Conservation (phyloP, 1,139 yeast species). For the Candida tropicalis region DNA sequence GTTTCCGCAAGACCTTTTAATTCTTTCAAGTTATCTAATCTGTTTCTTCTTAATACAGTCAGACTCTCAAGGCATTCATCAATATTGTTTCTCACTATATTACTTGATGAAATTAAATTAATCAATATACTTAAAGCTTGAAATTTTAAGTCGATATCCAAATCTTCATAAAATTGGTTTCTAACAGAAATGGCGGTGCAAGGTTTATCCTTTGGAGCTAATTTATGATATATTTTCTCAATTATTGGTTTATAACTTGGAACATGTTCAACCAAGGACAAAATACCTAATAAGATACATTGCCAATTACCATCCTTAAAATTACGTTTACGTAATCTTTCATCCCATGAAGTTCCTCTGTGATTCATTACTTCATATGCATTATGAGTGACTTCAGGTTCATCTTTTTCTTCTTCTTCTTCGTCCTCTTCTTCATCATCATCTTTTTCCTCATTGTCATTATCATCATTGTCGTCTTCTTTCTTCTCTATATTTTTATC, state of each 20-base stretch:
- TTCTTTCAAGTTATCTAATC: constrained; percentile 69
- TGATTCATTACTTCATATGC: constrained; percentile 62
- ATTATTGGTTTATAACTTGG: constrained; percentile 55
- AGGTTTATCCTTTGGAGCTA: constrained; percentile 59
- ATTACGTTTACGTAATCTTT: constrained; percentile 68
- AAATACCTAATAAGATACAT: constrained; percentile 69
- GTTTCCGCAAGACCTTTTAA: constrained; percentile 51
- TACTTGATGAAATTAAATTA: constrained; percentile 59
- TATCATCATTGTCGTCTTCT: constrained; percentile 28
- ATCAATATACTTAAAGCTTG: constrained; percentile 57
- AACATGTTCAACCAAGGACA: constrained; percentile 61
- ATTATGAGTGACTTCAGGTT: constrained; percentile 36
- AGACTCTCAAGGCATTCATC: constrained; percentile 72
- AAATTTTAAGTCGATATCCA: constrained; percentile 54
- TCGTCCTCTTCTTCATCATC: constrained; percentile 31
- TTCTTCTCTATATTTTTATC: constrained; percentile 25
- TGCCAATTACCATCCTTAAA: constrained; percentile 91
- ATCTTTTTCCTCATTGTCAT: constrained; percentile 24
- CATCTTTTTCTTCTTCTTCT: constrained; percentile 24
- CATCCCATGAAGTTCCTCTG: constrained; percentile 74
- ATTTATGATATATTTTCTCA: constrained; percentile 44
- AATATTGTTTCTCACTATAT: constrained; percentile 61
- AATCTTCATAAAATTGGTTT: constrained; percentile 49
- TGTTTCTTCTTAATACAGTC: constrained; percentile 62
- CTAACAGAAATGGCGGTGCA: constrained; percentile 54